Evolutionary conservation across 192 early-diverging fungal species (phyloP), one percentile per base, ranked within the genome.

Genomic region (Dissophora globulifera): DNA sequence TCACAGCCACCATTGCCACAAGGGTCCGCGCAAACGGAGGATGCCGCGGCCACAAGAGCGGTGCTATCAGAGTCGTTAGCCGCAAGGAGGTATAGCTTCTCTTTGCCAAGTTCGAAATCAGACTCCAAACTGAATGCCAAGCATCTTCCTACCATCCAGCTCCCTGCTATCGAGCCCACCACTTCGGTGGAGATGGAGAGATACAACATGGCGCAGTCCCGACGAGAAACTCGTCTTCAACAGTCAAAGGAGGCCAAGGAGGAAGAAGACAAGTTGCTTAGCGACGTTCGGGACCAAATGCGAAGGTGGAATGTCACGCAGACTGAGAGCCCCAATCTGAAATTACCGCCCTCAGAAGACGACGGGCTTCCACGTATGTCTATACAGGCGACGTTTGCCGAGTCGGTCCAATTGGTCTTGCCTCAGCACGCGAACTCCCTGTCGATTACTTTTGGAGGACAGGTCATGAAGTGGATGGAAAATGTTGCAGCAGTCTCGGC

Each of bases 391-490:
- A 85, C 81, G 8, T 88, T 83, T 76, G 78, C 88, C 9, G 89
- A 92, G 59, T 79, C 86, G 5, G 86, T 87, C 0, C 83, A 92
- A 41, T 60, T 89, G 50, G 90, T 92, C 5, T 79, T 92, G 71
- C 91, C 91, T 11, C 89, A 92, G 32, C 91, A 93, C 60, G 89
- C 88, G 16, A 92, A 92, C 45, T 83, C 83, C 1, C 63, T 88
- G 13, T 71, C 75, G 25, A 91, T 91, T 43, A 90, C 89, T 6
- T 91, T 91, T 82, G 89, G 89, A 54, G 89, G 89, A 20, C 85
- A 89, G 51, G 90, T 91, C 42, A 90, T 91, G 81, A 68, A 84
- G 42, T 91, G 87, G 87, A 91, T 91, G 89, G 89, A 91, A 61
- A 80, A 69, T 19, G 86, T 89, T 64, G 78, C 84, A 4, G 58